phyloP scores from a whole-genome alignment of 495 filamentous ascomycete genomes.

The Massariosphaeria phaeospora region DNA sequence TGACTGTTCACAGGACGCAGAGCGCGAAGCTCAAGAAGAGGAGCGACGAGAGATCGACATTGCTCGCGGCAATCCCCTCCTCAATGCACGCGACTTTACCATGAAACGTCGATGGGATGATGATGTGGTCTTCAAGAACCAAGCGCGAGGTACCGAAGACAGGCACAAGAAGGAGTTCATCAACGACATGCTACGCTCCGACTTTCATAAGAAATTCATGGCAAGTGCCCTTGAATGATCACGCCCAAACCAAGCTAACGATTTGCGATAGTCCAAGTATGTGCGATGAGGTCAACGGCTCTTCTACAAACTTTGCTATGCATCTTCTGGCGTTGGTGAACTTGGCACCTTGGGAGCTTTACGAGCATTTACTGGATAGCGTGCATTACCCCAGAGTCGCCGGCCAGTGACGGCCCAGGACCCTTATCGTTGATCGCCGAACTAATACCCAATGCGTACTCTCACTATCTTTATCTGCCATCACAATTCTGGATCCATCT shows the following conservation, averaged over 20 bases:
- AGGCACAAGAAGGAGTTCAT: conserved; percentile 93
- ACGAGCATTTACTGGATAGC: neutral
- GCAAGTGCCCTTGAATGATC: conserved; percentile 45
- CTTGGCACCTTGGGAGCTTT: conserved; percentile 3
- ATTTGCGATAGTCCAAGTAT: conserved; percentile 57
- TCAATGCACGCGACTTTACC: conserved; percentile 72
- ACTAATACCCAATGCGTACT: neutral
- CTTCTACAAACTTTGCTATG: neutral
- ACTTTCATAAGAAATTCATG: conserved; percentile 99
- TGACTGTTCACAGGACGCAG: conserved; percentile 42
- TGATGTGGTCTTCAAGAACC: conserved; percentile 99
- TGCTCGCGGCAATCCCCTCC: conserved; percentile 83
- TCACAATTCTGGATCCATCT: too few relatives aligned
- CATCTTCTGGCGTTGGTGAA: conserved; percentile 13
- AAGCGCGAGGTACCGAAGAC: conserved; percentile 90
- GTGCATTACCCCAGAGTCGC: conserved; percentile 22
- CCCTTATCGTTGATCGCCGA: conserved; percentile 27
- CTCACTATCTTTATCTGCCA: conserved; percentile 5
- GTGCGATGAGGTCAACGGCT: conserved; percentile 50
- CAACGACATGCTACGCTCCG: conserved; percentile 89
- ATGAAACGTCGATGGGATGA: conserved; percentile 87
- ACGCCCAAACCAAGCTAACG: conserved; percentile 37
- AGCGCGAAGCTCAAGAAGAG: conserved; percentile 69
- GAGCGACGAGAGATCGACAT: conserved; percentile 83
- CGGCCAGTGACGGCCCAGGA: conserved; percentile 2